phyloP scores from a whole-genome alignment of 1,139 yeast genomes.

The Neolecta irregularis region DNA sequence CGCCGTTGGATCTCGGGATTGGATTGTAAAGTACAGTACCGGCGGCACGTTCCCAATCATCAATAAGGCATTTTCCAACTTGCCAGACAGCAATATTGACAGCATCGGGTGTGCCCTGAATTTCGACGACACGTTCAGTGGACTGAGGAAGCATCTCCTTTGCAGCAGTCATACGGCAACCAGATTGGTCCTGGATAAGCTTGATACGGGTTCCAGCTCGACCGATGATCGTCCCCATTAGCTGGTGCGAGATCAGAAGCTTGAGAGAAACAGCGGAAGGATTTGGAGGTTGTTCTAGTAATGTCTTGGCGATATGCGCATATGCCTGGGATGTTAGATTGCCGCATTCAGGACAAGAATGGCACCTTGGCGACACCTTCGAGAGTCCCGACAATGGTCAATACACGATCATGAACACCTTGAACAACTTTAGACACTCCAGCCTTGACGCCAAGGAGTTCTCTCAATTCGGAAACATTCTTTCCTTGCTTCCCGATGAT shows the following conservation, averaged over 20 bases:
- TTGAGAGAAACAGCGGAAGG: constrained; percentile 38
- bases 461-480: constrained; percentile 65
- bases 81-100: constrained; percentile 44
- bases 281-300: not conserved
- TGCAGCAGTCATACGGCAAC: constrained; percentile 75
- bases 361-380: constrained; percentile 44
- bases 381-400: constrained; percentile 68
- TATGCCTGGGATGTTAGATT: constrained; percentile 36
- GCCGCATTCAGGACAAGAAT: constrained; percentile 6
- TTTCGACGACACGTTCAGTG: constrained; percentile 74
- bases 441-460: constrained; percentile 66
- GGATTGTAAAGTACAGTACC: constrained; percentile 57
- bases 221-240: constrained; percentile 85
- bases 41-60: constrained; percentile 46
- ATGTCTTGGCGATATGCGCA: constrained; percentile 33
- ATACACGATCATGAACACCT: constrained; percentile 71
- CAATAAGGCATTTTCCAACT: constrained; percentile 58
- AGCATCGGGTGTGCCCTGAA: constrained; percentile 63
- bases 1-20: constrained; percentile 7
- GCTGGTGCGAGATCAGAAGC: constrained; percentile 66
- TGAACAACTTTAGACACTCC: constrained; percentile 73
- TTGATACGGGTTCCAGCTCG: constrained; percentile 72
- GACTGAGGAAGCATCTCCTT: constrained; percentile 73
- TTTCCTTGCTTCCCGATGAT: constrained; percentile 78
- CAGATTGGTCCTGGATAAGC: constrained; percentile 52